Evolutionary conservation across 148 eudicot species (phyloP).

Genomic region (Pharnaceum exiguum): DNA sequence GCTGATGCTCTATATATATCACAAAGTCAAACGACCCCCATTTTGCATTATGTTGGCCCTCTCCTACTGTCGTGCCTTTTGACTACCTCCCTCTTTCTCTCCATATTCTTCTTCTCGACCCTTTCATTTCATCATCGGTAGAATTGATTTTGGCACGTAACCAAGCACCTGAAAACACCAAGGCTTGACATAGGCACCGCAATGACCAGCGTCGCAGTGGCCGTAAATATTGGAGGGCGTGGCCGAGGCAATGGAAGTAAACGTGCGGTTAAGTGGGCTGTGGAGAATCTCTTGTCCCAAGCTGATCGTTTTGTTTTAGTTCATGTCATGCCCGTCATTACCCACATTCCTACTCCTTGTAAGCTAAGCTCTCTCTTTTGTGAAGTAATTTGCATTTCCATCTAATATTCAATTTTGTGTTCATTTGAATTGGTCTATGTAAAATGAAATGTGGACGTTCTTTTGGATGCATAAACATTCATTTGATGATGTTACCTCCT

Average conservation of each 20-base stretch:
- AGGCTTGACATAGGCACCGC: too few species aligned
- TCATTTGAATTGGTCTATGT: not conserved
- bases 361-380: slow-evolving; percentile 7
- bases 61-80: too few species aligned
- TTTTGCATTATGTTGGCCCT: too few species aligned
- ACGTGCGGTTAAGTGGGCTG: slow-evolving; percentile 75
- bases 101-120: too few species aligned
- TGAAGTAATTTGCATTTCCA: not conserved
- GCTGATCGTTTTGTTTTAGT: slow-evolving; percentile 52
- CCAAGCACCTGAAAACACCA: too few species aligned
- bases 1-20: too few species aligned
- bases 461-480: not conserved
- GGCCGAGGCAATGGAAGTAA: slow-evolving; percentile 59
- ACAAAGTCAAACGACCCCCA: too few species aligned
- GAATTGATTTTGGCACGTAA: too few species aligned
- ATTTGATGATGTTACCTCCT: not conserved
- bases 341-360: slow-evolving; percentile 61
- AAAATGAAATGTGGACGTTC: not conserved
- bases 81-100: too few species aligned
- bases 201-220: slow-evolving; percentile 62
- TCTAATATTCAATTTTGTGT: not conserved
- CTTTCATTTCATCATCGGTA: too few species aligned
- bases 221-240: slow-evolving; percentile 41
- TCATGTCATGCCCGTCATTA: slow-evolving; percentile 61
- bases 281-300: slow-evolving; percentile 41